Base-by-base conservation (phyloP, 768 basidiomycete species). In the Chalciporus sphaerocephalus region DNA sequence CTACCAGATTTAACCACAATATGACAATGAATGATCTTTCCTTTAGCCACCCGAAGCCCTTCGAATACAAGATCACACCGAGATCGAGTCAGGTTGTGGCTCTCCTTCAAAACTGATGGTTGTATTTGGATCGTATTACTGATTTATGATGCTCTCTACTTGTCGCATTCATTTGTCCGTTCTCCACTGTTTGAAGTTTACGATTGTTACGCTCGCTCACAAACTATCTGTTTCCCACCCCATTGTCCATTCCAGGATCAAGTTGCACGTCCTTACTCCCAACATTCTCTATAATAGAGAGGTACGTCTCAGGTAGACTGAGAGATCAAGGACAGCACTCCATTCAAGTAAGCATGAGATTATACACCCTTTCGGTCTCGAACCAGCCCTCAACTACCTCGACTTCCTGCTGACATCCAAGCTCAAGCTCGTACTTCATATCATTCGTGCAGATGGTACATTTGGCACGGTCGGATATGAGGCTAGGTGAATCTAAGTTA, bases 401-500 rank as follows among this genome's bases (percentile, higher is more conserved):
- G 6, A 15, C 30, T 32, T 15, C 40, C 38, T 40, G 34, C 7
- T 6, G 9, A 24, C 17, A n/a, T 56, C 73, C 58, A 75, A 13
- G 71, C n/a, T 32, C 16, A 15, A 18, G 15, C 37, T 22, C 16
- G 21, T 27, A 15, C 32, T 34, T 35, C 24, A 50, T 39, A 51
- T 47, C 41, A 51, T 47, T 23, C 58, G 54, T 23, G 52, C 64
- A 7, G 57, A 43, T 30, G 71, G 62, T 21, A 53, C 57, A 25
- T 54, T 62, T 15, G 67, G 55, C 22, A 61, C 63, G 12, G 65
- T 54, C 16, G 61, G 56, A 48, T 68, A 67, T 0, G 78, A 56
- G 4, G 64, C 55, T 1, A n/a, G n/a, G n/a, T n/a, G n/a, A n/a
- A 69, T 74, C 45, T 84, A 83, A 27, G 78, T 69, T 6, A 92